These are phyloP conservation scores for Oryza officinalis DNA, from an alignment of 176 grass and related monocot genomes.

Conservation along the genomic window DNA sequence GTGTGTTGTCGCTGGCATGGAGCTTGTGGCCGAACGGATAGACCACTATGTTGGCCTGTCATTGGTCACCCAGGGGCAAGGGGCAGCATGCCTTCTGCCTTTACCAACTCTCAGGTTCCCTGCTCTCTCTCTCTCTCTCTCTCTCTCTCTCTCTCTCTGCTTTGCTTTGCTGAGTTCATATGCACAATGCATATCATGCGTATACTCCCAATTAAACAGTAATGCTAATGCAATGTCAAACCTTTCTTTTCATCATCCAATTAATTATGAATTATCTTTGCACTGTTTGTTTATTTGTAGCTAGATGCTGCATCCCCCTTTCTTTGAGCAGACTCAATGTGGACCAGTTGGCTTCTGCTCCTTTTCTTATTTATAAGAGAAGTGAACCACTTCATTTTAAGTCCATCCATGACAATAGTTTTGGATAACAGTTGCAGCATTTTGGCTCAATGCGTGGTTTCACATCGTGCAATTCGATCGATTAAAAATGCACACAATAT, in stretches of 20 bases:
- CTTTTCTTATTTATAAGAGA: conserved; percentile 3
- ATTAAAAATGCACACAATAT: neutral
- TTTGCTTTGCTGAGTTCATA: conserved; percentile 46
- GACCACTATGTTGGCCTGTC: conserved; percentile 35
- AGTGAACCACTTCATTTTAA: conserved; percentile 21
- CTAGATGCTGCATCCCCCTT: conserved; percentile 16
- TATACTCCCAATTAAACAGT: neutral
- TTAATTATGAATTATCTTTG: conserved; percentile 12
- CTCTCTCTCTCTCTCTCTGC: neutral
- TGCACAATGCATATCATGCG: conserved; percentile 13
- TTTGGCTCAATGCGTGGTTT: conserved; percentile 7
- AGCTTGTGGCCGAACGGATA: conserved; percentile 52
- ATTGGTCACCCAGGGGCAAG: conserved; percentile 40
- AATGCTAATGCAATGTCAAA: conserved; percentile 22
- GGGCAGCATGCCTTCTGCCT: conserved; percentile 32
- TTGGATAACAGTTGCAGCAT: conserved; percentile 5
- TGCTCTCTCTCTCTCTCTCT: neutral
- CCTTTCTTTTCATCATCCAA: conserved; percentile 11
- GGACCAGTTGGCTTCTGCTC: conserved; percentile 20
- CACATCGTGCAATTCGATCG: neutral
- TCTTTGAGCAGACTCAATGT: conserved; percentile 16
- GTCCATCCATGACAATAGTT: neutral
- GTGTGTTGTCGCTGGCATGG: conserved; percentile 49
- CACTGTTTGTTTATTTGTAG: neutral
- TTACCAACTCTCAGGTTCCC: conserved; percentile 25